Base-by-base conservation (phyloP, 2,329 filamentous ascomycete species). In the Stylonectria norvegica region DNA sequence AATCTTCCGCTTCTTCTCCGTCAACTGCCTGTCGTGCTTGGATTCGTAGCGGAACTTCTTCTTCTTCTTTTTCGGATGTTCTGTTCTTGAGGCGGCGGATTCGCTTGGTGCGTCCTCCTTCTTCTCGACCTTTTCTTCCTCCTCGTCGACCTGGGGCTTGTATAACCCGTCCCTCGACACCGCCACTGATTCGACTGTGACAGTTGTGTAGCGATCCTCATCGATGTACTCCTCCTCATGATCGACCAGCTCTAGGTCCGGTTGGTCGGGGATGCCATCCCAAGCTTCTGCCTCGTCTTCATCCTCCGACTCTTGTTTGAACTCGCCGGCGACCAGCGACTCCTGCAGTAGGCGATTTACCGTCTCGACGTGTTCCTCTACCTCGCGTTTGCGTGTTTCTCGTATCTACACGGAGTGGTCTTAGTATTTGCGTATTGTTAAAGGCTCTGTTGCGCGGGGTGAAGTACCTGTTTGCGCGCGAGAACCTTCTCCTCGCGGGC, bases 211-310 rank as follows among this genome's bases (percentile, higher is more conserved):
- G 60, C 86, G 86, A 64, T 96, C 91, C 63, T 97, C 93, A 63
- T 98, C 93, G 50, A 96, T 79, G 67, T 96, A 98, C 64, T 97
- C 89, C 52, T 91, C 89, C 62, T 95, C 86, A 53, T 88, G 82
- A 60, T 94, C 83, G 31, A 93, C 67, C 16, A 80, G 73, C 27
- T 74, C 62, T 4, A 67, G 51, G 11, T 68, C 50, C 11, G 66
- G 62, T 17, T 61, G 56, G 36, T 85, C 81, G 15, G 73, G 69
- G 37, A 89, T 73, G 1, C 85, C 86, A 36, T 72, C 72, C 81
- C 84, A 89, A 54, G 81, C 77, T 11, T 77, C 72, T 2, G 68
- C 63, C n/a, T n/a, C n/a, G 14, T 63, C 61, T 7, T 65, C 62
- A 2, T 55, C 51, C 5, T 76, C 70, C 2, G 69, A 69, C 12